Conservation (phyloP, 2,329 filamentous ascomycete genomes). For the Tolypocladium album region DNA sequence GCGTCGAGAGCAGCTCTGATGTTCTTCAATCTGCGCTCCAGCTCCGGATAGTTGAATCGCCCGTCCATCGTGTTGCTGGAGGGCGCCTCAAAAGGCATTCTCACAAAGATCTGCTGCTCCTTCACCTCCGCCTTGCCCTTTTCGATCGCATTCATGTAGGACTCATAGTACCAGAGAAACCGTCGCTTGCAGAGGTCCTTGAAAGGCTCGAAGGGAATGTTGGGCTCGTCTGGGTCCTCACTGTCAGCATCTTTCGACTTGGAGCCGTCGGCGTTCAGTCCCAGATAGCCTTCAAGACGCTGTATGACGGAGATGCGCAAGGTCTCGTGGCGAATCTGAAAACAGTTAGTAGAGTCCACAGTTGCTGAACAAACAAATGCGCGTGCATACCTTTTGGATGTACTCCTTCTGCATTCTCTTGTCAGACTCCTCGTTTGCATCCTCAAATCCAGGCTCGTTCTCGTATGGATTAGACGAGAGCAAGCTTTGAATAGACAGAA, state of each 20-base stretch:
- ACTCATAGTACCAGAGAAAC: conserved; percentile 93
- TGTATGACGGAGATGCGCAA: conserved; percentile 79
- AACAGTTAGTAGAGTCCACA: conserved; percentile 1
- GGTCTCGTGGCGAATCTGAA: conserved; percentile 80
- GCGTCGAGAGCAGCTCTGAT: conserved; percentile 62
- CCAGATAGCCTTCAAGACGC: conserved; percentile 69
- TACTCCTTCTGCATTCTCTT: conserved; percentile 67
- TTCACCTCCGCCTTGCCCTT: conserved; percentile 53
- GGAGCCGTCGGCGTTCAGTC: conserved; percentile 42
- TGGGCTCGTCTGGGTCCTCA: conserved; percentile 42
- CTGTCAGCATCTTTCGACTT: conserved; percentile 37
- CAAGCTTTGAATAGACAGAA: conserved; percentile 91
- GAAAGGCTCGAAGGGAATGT: conserved; percentile 69
- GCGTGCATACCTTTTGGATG: conserved; percentile 55
- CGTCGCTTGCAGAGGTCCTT: conserved; percentile 81
- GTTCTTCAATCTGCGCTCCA: conserved; percentile 56
- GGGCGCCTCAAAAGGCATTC: conserved; percentile 72
- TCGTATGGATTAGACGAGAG: conserved; percentile 92
- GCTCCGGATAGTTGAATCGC: conserved; percentile 66
- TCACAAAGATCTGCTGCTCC: conserved; percentile 54
- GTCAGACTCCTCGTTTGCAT: conserved; percentile 55
- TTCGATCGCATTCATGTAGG: conserved; percentile 64
- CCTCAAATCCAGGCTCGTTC: conserved; percentile 90
- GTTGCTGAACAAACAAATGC: background rate
- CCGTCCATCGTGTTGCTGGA: conserved; percentile 77